Evolutionary conservation across 1,139 yeast species (phyloP).

Genomic region (Saccharomyces pastorianus): DNA sequence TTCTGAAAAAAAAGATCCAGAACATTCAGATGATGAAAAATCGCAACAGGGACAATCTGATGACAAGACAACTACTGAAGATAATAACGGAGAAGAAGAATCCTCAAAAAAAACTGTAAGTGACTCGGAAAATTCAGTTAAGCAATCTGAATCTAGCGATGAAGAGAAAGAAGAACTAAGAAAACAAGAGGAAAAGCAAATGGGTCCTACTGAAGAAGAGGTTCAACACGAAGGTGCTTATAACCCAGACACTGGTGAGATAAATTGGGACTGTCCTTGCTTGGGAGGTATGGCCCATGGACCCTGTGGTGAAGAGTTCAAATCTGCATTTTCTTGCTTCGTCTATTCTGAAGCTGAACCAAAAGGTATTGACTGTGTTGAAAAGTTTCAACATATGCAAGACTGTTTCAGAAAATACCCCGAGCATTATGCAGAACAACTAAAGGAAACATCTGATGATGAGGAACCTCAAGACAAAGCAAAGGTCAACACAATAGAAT

Average conservation of each 20-base stretch:
- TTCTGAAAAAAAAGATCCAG: neutral
- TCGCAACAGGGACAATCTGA: neutral
- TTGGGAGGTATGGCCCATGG: constrained; percentile 98
- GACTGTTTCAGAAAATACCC: constrained; percentile 90
- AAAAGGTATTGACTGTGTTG: constrained; percentile 93
- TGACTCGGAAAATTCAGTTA: constrained; percentile 3
- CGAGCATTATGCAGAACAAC: constrained; percentile 87
- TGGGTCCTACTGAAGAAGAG: constrained; percentile 19
- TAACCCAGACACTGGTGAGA: constrained; percentile 96
- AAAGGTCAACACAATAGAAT: neutral
- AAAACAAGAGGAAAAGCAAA: constrained; percentile 1
- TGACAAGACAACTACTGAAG: neutral
- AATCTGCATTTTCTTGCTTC: constrained; percentile 92
- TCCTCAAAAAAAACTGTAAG: neutral
- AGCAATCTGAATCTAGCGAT: constrained; percentile 9
- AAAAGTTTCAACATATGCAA: constrained; percentile 88
- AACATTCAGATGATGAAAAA: neutral
- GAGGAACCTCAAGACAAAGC: constrained; percentile 1
- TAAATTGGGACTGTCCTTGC: constrained; percentile 99
- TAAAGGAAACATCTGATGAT: constrained; percentile 57
- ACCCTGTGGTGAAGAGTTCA: constrained; percentile 97
- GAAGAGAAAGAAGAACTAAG: neutral
- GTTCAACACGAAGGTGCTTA: constrained; percentile 56
- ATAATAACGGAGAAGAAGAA: neutral
- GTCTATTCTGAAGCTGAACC: constrained; percentile 94